Evolutionary conservation across 805 yeast species (phyloP).

Genomic region (Teunomyces atbi): DNA sequence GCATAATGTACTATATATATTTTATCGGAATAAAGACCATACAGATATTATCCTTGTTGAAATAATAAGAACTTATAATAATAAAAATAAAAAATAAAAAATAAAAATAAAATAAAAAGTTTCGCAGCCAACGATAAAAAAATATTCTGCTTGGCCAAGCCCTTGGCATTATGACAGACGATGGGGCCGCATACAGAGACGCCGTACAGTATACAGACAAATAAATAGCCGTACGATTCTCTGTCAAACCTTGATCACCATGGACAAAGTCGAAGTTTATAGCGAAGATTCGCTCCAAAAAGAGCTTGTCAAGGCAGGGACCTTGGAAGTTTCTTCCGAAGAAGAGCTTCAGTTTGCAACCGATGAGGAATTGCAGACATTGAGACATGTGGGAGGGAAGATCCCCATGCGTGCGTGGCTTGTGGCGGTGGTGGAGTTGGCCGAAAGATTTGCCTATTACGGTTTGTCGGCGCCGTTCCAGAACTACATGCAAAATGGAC

Average conservation of each 20-base stretch:
- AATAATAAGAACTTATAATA: no score
- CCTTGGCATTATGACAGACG: not conserved
- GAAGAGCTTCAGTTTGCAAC: constrained; percentile 44
- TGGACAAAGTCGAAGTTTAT: not conserved
- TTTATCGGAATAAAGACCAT: not conserved
- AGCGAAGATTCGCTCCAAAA: not conserved
- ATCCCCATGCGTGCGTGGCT: constrained; percentile 56
- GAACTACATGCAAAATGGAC: constrained; percentile 67
- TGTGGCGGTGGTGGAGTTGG: constrained; percentile 68
- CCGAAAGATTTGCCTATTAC: constrained; percentile 79
- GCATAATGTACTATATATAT: constrained; percentile 7
- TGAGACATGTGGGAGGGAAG: constrained; percentile 49
- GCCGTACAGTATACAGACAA: no score
- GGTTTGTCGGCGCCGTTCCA: constrained; percentile 74
- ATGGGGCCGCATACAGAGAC: no score
- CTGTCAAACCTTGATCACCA: not conserved
- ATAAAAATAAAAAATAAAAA: not conserved
- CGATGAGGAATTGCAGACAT: constrained; percentile 49
- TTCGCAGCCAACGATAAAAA: not conserved
- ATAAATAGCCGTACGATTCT: no score
- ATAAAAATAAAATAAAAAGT: not conserved
- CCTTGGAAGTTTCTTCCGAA: not conserved
- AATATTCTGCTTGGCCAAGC: not conserved
- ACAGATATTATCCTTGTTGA: no score
- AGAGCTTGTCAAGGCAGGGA: not conserved